Evolutionary conservation across 805 yeast species (phyloP).

Genomic region (Cyberlindnera saturnus): DNA sequence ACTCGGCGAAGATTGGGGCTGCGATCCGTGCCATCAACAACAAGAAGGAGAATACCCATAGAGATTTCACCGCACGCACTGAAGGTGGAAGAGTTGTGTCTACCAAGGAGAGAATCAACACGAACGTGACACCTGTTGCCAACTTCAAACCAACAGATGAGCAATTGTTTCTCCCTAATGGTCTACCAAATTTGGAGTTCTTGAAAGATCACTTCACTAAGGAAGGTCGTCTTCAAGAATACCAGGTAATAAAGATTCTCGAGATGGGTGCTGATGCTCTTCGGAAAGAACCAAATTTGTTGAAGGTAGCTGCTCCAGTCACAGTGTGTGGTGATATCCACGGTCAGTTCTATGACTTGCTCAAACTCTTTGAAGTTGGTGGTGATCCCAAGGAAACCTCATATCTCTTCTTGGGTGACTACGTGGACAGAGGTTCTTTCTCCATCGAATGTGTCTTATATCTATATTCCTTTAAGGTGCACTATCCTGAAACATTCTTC

Average conservation of each 20-base stretch:
- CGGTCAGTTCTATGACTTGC: slow-evolving; percentile 87
- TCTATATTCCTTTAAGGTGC: slow-evolving; percentile 72
- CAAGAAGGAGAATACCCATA: slow-evolving; percentile 25
- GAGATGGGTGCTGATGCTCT: slow-evolving; percentile 58
- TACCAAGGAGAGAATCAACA: slow-evolving; percentile 46
- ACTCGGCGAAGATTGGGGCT: slow-evolving; percentile 54
- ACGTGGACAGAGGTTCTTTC: slow-evolving; percentile 91
- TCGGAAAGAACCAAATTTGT: slow-evolving; percentile 67
- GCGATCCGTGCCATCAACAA: slow-evolving; percentile 56
- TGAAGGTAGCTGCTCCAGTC: slow-evolving; percentile 84
- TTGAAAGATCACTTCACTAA: slow-evolving; percentile 65
- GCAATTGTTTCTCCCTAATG: slow-evolving; percentile 54
- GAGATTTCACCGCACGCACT: slow-evolving; percentile 34
- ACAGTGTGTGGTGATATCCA: slow-evolving; percentile 98
- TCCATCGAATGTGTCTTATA: slow-evolving; percentile 78
- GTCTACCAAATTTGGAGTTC: slow-evolving; percentile 68
- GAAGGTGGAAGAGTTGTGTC: slow-evolving; percentile 46
- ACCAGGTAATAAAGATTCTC: slow-evolving; percentile 66
- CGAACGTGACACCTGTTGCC: slow-evolving; percentile 61
- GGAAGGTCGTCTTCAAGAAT: slow-evolving; percentile 74
- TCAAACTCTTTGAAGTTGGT: slow-evolving; percentile 89
- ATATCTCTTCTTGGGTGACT: slow-evolving; percentile 86
- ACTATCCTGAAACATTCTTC: slow-evolving; percentile 68
- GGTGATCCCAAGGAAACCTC: slow-evolving; percentile 78
- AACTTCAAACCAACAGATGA: slow-evolving; percentile 56